Base-by-base conservation (phyloP, 176 grass and related monocot genomes). In the Juncus effusus region DNA sequence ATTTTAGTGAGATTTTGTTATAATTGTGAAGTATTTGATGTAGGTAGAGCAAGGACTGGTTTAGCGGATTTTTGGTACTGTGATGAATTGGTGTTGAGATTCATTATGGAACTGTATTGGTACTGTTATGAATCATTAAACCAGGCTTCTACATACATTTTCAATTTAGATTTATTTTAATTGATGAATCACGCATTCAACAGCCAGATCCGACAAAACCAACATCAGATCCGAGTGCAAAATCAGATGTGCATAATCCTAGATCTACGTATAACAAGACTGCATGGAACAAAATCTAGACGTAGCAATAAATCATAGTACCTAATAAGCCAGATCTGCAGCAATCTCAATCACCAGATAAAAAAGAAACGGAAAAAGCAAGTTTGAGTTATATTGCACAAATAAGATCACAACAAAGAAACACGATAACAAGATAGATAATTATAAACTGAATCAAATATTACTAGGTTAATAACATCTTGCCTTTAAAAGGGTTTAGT, bases 181-280 rank as follows among this genome's bases (percentile, higher is more conserved):
- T 59, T 40, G 10, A 72, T 42, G 3, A 44, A 59, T 47, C 40
- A 36, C 13, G 2, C 4, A 72, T 72, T 72, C 38, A 71, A n/a
- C 13, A 57, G 53, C 16, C 28, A 71, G 68, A 71, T 71, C 68
- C 36, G 39, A 59, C n/a, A 52, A 45, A 71, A 3, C 19, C 68
- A 6, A 40, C 8, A 6, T 58, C 54, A 12, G 36, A 59, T 44
- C 13, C 38, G 16, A 40, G 3, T 38, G 12, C 42, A 45, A 14
- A 55, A 4, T 36, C 41, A 40, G 10, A 72, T 42, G 53, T 57
- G 42, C 11, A 59, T 57, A 69, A 44, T 10, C 52, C 2, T 7
- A 72, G 67, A 79, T 79, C 77, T 64, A 49, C 14, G 55, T 51
- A 35, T 6, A 54, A 13, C 54, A 72, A 72, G 54, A 35, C 12